Evolutionary conservation across 495 filamentous ascomycete genomes (phyloP).

Genomic region (Clohesyomyces aquaticus): DNA sequence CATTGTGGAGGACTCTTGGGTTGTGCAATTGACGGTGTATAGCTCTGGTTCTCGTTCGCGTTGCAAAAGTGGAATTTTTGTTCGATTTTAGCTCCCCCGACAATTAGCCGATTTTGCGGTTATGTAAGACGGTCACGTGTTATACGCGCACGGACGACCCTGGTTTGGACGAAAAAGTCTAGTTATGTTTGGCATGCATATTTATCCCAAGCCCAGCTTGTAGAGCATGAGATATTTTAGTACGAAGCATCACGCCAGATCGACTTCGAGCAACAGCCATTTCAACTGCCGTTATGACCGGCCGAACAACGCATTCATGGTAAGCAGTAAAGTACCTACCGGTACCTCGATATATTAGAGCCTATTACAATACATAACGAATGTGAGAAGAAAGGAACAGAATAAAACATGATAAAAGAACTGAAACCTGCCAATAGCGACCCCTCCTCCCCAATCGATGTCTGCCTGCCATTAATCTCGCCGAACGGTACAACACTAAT

Average conservation of each 20-base stretch:
- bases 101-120: background rate
- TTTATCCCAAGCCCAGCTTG: no score
- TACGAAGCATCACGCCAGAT: no score
- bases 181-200: no score
- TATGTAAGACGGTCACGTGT: background rate
- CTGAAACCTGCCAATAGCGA: background rate
- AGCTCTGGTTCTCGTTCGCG: background rate
- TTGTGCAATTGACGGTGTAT: background rate
- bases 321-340: conserved; percentile 1
- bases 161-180: background rate
- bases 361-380: conserved; percentile 19
- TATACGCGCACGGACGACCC: background rate
- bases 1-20: conserved; percentile 49
- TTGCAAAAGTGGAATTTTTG: background rate
- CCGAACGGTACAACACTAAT: background rate
- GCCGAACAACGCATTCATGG: background rate
- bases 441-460: background rate
- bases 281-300: no score
- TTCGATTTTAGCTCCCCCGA: background rate
- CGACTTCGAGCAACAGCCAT: no score
- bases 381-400: background rate
- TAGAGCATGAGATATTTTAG: no score
- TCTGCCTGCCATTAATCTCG: background rate
- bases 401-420: background rate
- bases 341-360: conserved; percentile 19